Evolutionary conservation across 805 yeast species (phyloP).

Genomic region (Wickerhamiella domercqiae): DNA sequence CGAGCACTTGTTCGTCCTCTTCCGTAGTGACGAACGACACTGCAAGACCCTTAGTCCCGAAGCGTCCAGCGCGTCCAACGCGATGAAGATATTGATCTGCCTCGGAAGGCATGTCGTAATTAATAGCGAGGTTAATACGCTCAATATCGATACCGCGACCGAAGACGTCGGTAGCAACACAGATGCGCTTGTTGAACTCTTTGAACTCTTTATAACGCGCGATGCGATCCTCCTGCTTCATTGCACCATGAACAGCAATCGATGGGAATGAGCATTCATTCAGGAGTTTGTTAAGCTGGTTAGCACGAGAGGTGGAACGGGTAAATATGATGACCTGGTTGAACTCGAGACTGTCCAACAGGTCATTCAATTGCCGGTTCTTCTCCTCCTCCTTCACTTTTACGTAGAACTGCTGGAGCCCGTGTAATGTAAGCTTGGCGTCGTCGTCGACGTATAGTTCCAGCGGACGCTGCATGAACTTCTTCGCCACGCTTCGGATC

Average conservation of each 20-base stretch:
- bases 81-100: conserved; percentile 98
- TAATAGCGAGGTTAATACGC: conserved; percentile 94
- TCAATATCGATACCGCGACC: conserved; percentile 99
- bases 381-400: conserved; percentile 82
- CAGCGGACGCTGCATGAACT: conserved; percentile 94
- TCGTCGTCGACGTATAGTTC: conserved; percentile 97
- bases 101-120: conserved; percentile 89
- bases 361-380: conserved; percentile 81
- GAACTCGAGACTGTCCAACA: conserved; percentile 87
- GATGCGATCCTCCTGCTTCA: conserved; percentile 96
- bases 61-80: conserved; percentile 99
- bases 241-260: conserved; percentile 87
- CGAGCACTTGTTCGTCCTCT: conserved; percentile 80
- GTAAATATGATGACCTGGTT: conserved; percentile 97
- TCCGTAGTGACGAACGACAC: conserved; percentile 74
- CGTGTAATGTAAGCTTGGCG: conserved; percentile 92
- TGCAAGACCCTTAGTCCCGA: conserved; percentile 97
- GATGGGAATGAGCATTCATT: conserved; percentile 93
- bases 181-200: conserved; percentile 96
- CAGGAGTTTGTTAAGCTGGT: conserved; percentile 74
- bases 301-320: conserved; percentile 79
- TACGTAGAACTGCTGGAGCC: conserved; percentile 90
- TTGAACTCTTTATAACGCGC: conserved; percentile 91
- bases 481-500: conserved; percentile 91
- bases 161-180: conserved; percentile 95